phyloP scores from a whole-genome alignment of 345 rosid species.

The Dipteronia sinensis region DNA sequence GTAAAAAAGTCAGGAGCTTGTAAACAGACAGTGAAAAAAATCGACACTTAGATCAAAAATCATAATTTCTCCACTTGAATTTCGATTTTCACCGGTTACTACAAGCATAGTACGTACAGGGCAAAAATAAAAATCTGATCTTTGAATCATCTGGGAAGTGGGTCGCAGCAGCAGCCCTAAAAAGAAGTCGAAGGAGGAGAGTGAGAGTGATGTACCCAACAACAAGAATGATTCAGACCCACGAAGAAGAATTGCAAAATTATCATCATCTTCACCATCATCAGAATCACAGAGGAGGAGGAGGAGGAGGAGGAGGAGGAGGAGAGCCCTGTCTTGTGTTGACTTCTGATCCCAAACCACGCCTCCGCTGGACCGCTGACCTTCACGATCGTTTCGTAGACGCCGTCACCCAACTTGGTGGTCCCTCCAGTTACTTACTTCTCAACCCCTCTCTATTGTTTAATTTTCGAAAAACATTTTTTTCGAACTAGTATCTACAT shows the following conservation, averaged over 20 bases:
- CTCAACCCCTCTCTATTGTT: not conserved
- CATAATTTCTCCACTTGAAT: not conserved
- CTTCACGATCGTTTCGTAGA: slow-evolving; percentile 91
- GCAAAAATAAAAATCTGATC: not conserved
- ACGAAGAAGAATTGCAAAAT: slow-evolving; percentile 32
- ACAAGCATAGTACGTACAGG: not conserved
- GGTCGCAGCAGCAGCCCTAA: not conserved
- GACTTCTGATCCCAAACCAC: slow-evolving; percentile 92
- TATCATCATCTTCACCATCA: slow-evolving; percentile 6
- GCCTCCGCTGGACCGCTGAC: slow-evolving; percentile 90
- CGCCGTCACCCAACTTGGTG: slow-evolving; percentile 88
- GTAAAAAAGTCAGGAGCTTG: not conserved
- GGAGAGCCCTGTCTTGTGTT: slow-evolving; percentile 73
- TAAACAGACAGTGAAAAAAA: not conserved
- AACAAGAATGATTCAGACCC: slow-evolving; percentile 33
- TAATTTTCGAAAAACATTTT: too few species aligned
- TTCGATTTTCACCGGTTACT: not conserved
- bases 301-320: slow-evolving; percentile 29
- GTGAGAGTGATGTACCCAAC: slow-evolving; percentile 33
- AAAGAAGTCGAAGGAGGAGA: not conserved
- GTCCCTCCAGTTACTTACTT: slow-evolving; percentile 58
- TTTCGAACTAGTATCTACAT: not conserved
- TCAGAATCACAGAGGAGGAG: slow-evolving; percentile 23
- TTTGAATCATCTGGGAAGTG: not conserved
- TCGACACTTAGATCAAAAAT: too few species aligned